Evolutionary conservation across 192 early-diverging fungal species (phyloP).

Genomic region (Lobulomyces angularis): DNA sequence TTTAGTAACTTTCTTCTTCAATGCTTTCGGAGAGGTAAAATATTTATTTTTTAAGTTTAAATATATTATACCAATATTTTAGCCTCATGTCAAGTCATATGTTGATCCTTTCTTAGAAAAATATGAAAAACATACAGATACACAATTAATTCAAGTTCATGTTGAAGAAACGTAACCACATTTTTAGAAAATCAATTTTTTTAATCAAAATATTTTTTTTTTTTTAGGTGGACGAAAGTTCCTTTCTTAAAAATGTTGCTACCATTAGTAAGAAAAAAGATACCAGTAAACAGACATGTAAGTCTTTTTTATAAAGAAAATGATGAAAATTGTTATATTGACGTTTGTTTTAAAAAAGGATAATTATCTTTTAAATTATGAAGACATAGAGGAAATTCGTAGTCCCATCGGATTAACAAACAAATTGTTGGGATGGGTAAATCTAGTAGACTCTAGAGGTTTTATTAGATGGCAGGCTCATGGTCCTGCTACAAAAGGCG

Average conservation of each 20-base stretch:
- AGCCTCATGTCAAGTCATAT: slow-evolving; percentile 17
- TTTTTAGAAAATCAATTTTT: too few relatives aligned
- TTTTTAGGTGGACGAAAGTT: slow-evolving; percentile 32
- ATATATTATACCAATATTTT: slow-evolving; percentile 3
- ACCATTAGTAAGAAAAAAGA: slow-evolving; percentile 15
- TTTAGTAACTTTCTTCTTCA: slow-evolving; percentile 26
- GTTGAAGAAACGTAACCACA: slow-evolving; percentile 1
- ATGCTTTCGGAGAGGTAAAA: slow-evolving; percentile 27
- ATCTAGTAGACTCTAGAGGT: slow-evolving; percentile 27
- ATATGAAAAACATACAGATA: slow-evolving; percentile 7
- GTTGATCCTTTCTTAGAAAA: slow-evolving; percentile 16
- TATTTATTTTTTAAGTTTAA: slow-evolving; percentile 5
- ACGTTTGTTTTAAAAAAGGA: slow-evolving; percentile 3
- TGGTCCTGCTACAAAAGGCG: slow-evolving; percentile 24
- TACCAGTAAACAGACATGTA: slow-evolving; percentile 14
- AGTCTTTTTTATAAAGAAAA: not conserved
- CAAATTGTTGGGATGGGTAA: slow-evolving; percentile 31
- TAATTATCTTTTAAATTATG: slow-evolving; percentile 23
- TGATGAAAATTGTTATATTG: not conserved
- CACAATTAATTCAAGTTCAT: slow-evolving; percentile 11
- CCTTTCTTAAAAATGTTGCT: slow-evolving; percentile 15
- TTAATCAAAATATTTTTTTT: too few relatives aligned
- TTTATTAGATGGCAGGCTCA: slow-evolving; percentile 25
- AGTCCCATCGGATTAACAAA: slow-evolving; percentile 26
- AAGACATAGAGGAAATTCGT: slow-evolving; percentile 16